phyloP scores from a whole-genome alignment of 805 yeast genomes.

The Zygotorulaspora florentina region DNA sequence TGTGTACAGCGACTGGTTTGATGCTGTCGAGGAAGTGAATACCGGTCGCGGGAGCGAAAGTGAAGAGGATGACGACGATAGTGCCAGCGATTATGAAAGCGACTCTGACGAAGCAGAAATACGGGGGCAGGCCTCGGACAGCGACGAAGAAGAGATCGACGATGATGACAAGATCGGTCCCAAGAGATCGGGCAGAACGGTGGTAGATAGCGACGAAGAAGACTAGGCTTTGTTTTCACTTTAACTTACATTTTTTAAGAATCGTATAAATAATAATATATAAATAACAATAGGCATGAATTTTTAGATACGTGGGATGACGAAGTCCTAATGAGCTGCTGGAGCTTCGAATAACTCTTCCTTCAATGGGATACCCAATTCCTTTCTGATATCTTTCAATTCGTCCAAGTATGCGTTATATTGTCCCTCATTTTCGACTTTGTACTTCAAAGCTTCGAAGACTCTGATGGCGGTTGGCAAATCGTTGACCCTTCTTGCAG shows the following conservation, averaged over 20 bases:
- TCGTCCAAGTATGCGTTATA: constrained; percentile 95
- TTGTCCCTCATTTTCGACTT: constrained; percentile 91
- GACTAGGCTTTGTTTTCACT: constrained; percentile 5
- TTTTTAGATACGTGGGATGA: not conserved
- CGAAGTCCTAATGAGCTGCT: constrained; percentile 10
- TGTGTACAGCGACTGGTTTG: constrained; percentile 96
- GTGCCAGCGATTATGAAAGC: constrained; percentile 35
- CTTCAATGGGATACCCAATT: constrained; percentile 87
- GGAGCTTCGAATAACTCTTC: constrained; percentile 64
- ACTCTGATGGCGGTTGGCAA: constrained; percentile 98
- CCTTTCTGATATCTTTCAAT: constrained; percentile 84
- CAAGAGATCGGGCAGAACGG: constrained; percentile 19
- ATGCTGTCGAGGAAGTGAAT: constrained; percentile 76
- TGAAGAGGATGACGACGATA: constrained; percentile 32
- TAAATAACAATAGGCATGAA: constrained; percentile 1
- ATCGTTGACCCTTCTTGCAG: constrained; percentile 98
- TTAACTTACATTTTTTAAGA: not conserved
- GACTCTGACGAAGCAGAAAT: constrained; percentile 34
- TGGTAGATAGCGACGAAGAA: constrained; percentile 26
- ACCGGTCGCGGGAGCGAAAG: constrained; percentile 35
- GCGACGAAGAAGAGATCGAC: constrained; percentile 21
- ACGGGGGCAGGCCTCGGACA: constrained; percentile 22
- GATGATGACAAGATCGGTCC: constrained; percentile 14
- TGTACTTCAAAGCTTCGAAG: constrained; percentile 93
- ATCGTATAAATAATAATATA: constrained; percentile 1